Evolutionary conservation across 2,329 filamentous ascomycete genomes (phyloP).

Genomic region (Penicillium sclerotiorum): DNA sequence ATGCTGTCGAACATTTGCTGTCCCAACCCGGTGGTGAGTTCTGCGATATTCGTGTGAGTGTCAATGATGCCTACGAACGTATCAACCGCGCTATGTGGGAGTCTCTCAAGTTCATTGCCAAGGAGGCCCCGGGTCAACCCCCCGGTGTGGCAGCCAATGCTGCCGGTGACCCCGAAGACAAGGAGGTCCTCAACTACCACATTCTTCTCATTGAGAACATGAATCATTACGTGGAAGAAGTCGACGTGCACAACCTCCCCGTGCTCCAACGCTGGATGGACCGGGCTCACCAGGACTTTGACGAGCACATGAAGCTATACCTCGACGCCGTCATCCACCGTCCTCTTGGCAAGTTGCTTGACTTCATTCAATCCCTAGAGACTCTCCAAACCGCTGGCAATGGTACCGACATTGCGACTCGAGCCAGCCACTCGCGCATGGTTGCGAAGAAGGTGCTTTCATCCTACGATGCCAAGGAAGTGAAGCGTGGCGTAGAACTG

Average conservation of each 20-base stretch:
- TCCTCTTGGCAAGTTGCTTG: conserved; percentile 85
- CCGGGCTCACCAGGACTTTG: conserved; percentile 74
- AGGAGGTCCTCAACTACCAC: conserved; percentile 95
- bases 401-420: conserved; percentile 67
- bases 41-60: conserved; percentile 70
- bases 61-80: conserved; percentile 85
- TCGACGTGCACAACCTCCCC: conserved; percentile 72
- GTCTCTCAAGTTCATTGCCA: conserved; percentile 90
- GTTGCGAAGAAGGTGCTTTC: conserved; percentile 85
- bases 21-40: conserved; percentile 56
- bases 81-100: conserved; percentile 97
- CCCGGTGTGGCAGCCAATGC: conserved; percentile 49
- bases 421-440: conserved; percentile 78
- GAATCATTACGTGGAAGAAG: conserved; percentile 95
- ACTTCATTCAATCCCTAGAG: conserved; percentile 89
- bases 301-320: conserved; percentile 85
- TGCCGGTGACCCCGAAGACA: conserved; percentile 77
- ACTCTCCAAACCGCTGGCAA: conserved; percentile 62
- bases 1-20: conserved; percentile 82
- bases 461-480: conserved; percentile 78
- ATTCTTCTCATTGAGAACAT: conserved; percentile 98
- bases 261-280: conserved; percentile 82
- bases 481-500: conserved; percentile 86
- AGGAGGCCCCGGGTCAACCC: conserved; percentile 64
- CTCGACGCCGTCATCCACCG: conserved; percentile 84